These are phyloP conservation scores for Royoungia palumana DNA, from an alignment of 768 basidiomycete species.

Conservation along the genomic window DNA sequence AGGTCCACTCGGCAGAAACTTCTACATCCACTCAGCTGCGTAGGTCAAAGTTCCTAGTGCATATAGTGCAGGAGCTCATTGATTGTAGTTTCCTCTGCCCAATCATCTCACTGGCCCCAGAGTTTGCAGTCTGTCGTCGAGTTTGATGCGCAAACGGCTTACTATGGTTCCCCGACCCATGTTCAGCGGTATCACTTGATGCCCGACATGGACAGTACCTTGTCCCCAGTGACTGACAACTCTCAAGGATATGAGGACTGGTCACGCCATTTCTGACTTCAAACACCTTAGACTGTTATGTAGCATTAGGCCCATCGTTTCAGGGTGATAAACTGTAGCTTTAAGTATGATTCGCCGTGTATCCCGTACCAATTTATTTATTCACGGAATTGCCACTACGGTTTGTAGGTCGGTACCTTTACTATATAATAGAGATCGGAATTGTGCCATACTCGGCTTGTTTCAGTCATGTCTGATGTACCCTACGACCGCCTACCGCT, in stretches of 20 bases:
- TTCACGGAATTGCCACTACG: too few species aligned
- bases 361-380: background rate
- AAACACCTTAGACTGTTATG: background rate
- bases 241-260: background rate
- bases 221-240: background rate
- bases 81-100: background rate
- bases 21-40: background rate
- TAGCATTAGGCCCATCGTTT: background rate
- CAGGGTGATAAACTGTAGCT: constrained; percentile 4
- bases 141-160: background rate
- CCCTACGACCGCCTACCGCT: constrained; percentile 51
- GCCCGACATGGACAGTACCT: background rate
- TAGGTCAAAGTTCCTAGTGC: background rate
- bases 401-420: too few species aligned
- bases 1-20: background rate
- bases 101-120: background rate
- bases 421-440: too few species aligned
- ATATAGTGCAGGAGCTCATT: background rate
- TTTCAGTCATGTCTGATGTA: constrained; percentile 34
- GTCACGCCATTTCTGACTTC: background rate
- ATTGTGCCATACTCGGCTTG: background rate
- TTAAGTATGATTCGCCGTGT: background rate
- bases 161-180: background rate
- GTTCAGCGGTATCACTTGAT: background rate
- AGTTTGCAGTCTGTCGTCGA: background rate